Base-by-base conservation (phyloP, 2,329 filamentous ascomycete species). In the Aspergillus aculeatinus region DNA sequence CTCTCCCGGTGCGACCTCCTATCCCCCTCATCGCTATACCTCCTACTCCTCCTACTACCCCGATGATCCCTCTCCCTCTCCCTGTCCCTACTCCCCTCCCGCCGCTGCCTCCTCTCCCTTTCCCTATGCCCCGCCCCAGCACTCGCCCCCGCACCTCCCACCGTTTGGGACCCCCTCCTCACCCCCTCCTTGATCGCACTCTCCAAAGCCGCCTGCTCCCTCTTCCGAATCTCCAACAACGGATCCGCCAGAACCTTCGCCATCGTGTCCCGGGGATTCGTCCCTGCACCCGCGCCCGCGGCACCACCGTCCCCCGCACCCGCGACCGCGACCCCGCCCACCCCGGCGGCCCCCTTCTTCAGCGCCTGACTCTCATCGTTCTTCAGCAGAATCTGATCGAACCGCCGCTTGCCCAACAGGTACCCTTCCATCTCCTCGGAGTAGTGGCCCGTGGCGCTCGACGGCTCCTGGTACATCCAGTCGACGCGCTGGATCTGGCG, bases 381-480 rank as follows among this genome's bases (percentile, higher is more conserved):
- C 74, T 95, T 91, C 48, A 92, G 86, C 57, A 99, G 82, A 4
- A 75, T 69, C 12, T 88, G 87, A 79, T 98, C 94, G 73, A 99
- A 94, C 60, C 93, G 85, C 60, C 95, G 85, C 81, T 97, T 98
- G 55, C 95, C 95, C 14, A 99, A 82, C 1, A 99, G 79, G 74
- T 96, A 99, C 4, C 90, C 92, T 72, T 99, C 95, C 79, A 91
- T 92, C 77, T 98, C 95, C 75, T 97, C 94, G 0, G 71, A 68
- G 79, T 87, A 44, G 86, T 91, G 88, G 39, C 91, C 91, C 59
- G 82, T 84, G 53, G 89, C 89, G 59, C 80, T 84, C 48, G 90
- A 90, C 7, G 95, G 92, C 1, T 94, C 94, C 68, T 89, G 87
- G 77, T 99, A 99, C 92, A 99, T 97, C 91, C 95, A 99, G 70